A percentile compares a stretch with the other conserved stretches of the same genome.
Conservation (phyloP, 2,329 filamentous ascomycete species). For the Fusarium penzigii region DNA sequence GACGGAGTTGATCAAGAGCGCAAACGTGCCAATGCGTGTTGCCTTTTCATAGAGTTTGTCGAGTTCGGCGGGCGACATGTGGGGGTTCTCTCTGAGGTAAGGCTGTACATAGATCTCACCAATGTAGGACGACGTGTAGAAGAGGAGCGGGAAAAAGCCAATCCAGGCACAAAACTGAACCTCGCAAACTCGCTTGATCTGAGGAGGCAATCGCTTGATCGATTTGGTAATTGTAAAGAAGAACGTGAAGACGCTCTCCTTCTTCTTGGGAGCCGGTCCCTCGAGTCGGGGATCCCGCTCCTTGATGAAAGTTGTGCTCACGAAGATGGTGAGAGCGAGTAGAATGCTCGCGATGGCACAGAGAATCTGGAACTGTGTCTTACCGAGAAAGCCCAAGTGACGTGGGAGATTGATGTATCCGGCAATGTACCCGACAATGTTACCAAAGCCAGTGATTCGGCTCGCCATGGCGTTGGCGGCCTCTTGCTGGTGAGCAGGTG, state of each 20-base stretch:
- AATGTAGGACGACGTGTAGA: slow-evolving; percentile 93
- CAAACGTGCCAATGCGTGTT: slow-evolving; percentile 85
- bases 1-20: slow-evolving; percentile 83
- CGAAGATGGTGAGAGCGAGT: slow-evolving; percentile 66
- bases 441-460: slow-evolving; percentile 81
- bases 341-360: slow-evolving; percentile 80
- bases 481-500: slow-evolving; percentile 91
- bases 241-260: slow-evolving; percentile 72
- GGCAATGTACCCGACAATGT: slow-evolving; percentile 86
- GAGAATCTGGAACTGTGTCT: slow-evolving; percentile 90
- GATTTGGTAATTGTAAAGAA: slow-evolving; percentile 78
- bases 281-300: slow-evolving; percentile 82
- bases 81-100: slow-evolving; percentile 72
- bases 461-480: slow-evolving; percentile 93
- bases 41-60: slow-evolving; percentile 80
- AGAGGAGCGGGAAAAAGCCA: slow-evolving; percentile 93
- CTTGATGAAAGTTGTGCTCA: slow-evolving; percentile 69
- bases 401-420: slow-evolving; percentile 80
- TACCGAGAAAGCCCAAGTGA: slow-evolving; percentile 76
- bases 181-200: slow-evolving; percentile 78
- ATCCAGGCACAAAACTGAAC: slow-evolving; percentile 90
- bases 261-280: slow-evolving; percentile 58
- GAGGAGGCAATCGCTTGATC: slow-evolving; percentile 75
- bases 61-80: slow-evolving; percentile 75
- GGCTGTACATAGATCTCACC: slow-evolving; percentile 91